Conservation (phyloP, 1,284 basidiomycete genomes). For the Moniliella sp. region DNA sequence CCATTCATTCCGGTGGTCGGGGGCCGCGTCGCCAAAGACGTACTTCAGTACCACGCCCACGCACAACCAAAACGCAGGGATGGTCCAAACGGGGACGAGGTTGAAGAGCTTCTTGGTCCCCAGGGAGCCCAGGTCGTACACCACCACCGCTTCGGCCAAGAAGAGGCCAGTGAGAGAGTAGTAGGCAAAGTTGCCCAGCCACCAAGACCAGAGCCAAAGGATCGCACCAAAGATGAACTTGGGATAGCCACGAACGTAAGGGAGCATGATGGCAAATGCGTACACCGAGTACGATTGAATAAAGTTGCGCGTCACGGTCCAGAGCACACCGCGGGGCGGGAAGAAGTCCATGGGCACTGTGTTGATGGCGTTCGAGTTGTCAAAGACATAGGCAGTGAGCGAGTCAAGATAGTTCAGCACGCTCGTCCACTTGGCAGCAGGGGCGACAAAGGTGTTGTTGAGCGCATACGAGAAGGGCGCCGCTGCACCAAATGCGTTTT, state of each 20-base stretch:
- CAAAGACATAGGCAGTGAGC: conserved; percentile 10
- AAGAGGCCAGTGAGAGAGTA: conserved; percentile 16
- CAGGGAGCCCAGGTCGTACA: conserved; percentile 7
- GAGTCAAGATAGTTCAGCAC: conserved; percentile 16
- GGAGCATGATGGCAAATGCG: conserved; percentile 11
- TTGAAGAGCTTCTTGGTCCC: neutral
- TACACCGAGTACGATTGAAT: conserved; percentile 16
- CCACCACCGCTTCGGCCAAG: conserved; percentile 12
- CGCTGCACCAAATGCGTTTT: conserved; percentile 11
- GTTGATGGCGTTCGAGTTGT: conserved; percentile 5
- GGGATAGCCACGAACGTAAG: conserved; percentile 10
- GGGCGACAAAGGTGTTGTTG: conserved; percentile 8
- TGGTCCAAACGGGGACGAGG: neutral
- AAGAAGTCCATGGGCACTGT: conserved; percentile 8
- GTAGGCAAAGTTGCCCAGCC: conserved; percentile 17
- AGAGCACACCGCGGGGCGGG: conserved; percentile 10
- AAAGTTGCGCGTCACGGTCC: conserved; percentile 11
- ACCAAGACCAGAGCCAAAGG: conserved; percentile 12
- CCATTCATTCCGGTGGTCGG: conserved; percentile 6
- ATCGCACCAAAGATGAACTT: conserved; percentile 10
- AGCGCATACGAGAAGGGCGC: conserved; percentile 2
- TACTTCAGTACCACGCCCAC: conserved; percentile 14
- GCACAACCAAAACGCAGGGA: neutral
- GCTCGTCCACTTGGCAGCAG: conserved; percentile 7
- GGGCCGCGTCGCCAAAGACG: conserved; percentile 6